Conservation (phyloP, 257 asterid species). For the Voacanga thouarsii region DNA sequence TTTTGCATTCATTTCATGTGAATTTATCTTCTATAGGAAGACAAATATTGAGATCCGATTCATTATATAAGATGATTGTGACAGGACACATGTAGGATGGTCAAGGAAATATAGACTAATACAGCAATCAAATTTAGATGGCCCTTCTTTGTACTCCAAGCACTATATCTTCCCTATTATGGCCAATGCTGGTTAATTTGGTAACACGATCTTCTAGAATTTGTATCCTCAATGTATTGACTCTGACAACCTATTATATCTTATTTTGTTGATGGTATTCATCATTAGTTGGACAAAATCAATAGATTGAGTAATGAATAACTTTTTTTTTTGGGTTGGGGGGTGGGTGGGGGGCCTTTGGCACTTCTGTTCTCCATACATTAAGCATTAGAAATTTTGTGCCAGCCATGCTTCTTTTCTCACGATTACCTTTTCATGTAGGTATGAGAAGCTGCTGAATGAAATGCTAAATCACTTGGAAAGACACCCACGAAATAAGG, state of each 20-base stretch:
- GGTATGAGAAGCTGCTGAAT: slow-evolving; percentile 78
- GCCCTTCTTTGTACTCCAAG: too few relatives aligned
- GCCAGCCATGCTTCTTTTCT: not conserved
- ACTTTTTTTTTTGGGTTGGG: not conserved
- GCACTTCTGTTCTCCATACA: not conserved
- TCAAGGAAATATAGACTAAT: not conserved
- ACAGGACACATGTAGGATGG: not conserved
- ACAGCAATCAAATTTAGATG: not conserved
- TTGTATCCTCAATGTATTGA: not conserved
- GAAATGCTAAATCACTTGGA: slow-evolving; percentile 92
- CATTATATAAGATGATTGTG: not conserved
- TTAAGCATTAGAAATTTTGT: not conserved
- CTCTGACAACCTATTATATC: not conserved
- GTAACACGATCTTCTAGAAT: not conserved
- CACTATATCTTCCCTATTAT: not conserved
- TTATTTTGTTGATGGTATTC: not conserved
- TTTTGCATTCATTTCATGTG: not conserved
- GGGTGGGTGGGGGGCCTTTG: too few relatives aligned
- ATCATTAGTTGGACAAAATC: not conserved
- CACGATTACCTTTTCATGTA: slow-evolving; percentile 18
- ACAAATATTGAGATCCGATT: not conserved
- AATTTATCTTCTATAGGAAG: not conserved
- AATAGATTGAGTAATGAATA: not conserved
- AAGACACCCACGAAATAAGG: slow-evolving; percentile 86
- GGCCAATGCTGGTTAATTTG: not conserved